phyloP scores from a whole-genome alignment of 441 rosid genomes.

The Hura crepitans region DNA sequence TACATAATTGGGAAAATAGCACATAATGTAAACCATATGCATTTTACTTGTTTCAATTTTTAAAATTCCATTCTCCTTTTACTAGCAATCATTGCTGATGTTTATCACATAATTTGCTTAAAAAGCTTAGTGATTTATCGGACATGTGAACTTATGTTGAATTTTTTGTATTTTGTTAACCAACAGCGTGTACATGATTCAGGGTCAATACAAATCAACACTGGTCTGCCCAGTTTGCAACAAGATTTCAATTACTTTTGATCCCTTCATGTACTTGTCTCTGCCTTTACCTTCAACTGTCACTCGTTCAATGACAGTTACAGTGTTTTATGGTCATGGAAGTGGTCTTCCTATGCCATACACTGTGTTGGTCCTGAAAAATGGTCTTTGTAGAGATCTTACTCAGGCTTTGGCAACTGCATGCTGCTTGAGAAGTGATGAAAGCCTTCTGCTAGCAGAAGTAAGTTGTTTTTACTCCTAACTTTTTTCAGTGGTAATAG shows the following conservation, averaged over 20 bases:
- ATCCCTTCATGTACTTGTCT: conserved; percentile 75
- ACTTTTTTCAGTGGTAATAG: conserved; percentile 2
- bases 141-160: neutral
- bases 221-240: conserved; percentile 67
- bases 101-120: neutral
- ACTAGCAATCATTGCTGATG: neutral
- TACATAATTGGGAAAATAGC: neutral
- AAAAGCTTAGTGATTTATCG: neutral
- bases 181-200: conserved; percentile 19
- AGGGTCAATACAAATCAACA: conserved; percentile 75
- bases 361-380: conserved; percentile 54
- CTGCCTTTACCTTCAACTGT: conserved; percentile 69
- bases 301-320: conserved; percentile 59
- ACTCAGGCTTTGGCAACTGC: conserved; percentile 40
- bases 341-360: conserved; percentile 43
- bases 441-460: conserved; percentile 65
- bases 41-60: neutral
- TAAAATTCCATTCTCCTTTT: neutral
- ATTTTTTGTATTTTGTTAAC: neutral
- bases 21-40: neutral
- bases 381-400: conserved; percentile 60
- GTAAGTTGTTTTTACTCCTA: conserved; percentile 29
- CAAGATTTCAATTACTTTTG: conserved; percentile 66
- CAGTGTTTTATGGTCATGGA: conserved; percentile 56
- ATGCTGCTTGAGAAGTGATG: conserved; percentile 52